Percentiles rank a stretch among this genome's conserved stretches.
phyloP scores from a whole-genome alignment of 2,329 filamentous ascomycete genomes.

The Ophiocordyceps camponoti-leonardi region DNA sequence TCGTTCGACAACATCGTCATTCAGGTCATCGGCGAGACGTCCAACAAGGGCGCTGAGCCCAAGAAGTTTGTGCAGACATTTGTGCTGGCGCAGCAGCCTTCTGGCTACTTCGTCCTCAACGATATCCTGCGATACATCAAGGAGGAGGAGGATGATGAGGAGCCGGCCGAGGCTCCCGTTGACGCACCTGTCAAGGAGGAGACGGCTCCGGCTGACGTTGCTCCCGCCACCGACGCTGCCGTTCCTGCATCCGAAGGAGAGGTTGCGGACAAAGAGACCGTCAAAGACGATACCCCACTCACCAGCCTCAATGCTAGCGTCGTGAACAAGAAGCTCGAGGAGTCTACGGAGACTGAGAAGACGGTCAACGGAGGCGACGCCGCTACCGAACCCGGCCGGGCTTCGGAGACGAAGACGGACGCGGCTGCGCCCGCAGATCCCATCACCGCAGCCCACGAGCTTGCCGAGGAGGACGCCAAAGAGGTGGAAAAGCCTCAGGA shows the following conservation, averaged over 20 bases:
- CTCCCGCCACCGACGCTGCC: constrained; percentile 10
- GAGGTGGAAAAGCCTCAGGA: constrained; percentile 51
- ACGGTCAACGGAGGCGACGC: constrained; percentile 15
- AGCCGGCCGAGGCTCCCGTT: constrained; percentile 19
- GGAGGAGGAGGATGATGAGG: constrained; percentile 65
- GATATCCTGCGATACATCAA: constrained; percentile 92
- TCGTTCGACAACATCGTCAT: constrained; percentile 91
- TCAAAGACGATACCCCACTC: constrained; percentile 9
- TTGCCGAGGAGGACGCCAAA: constrained; percentile 36
- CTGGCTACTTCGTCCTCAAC: constrained; percentile 95
- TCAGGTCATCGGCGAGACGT: constrained; percentile 94
- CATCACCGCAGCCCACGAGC: constrained; percentile 32
- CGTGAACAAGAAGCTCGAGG: constrained; percentile 63
- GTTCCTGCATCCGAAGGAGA: constrained; percentile 12
- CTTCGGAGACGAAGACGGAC: constrained; percentile 18
- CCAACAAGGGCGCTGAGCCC: constrained; percentile 78
- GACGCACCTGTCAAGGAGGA: constrained; percentile 13
- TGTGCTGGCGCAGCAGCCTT: constrained; percentile 86
- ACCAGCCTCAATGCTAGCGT: constrained; percentile 26
- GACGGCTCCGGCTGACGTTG: constrained; percentile 7
- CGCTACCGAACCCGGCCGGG: constrained; percentile 19
- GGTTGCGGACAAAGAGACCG: constrained; percentile 20
- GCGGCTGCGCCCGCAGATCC: constrained; percentile 20
- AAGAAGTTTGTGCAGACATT: constrained; percentile 98
- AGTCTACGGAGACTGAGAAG: constrained; percentile 26